Evolutionary conservation across 306 rosid species (phyloP), one percentile per base, ranked within the genome.

Genomic region (Rosa lucieae): DNA sequence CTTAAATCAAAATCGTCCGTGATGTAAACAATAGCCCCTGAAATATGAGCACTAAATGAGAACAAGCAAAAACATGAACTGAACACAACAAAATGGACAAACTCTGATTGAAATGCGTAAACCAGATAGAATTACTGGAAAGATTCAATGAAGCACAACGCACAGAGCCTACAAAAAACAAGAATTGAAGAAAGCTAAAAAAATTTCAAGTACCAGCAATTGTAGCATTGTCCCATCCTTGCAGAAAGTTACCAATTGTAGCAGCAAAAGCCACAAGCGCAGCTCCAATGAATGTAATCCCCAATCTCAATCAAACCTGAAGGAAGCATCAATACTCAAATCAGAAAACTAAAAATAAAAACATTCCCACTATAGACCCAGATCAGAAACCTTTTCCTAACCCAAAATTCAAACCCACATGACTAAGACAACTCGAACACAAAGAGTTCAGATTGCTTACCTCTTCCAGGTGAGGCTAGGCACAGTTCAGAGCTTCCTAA

Each of bases 211-310:
- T 88, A 93, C 98, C 98, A 37, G 98, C 98, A 81, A 93, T 93
- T 80, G 94, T 87, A 75, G 98, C 98, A 85, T 93, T 93, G 84
- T 93, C 98, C 98, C 98, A 91, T 83, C 98, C 98, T 75, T 93
- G 97, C 21, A 93, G 91, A 55, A 93, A 85, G 86, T 91, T 93
- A 3, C 98, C 98, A 58, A 93, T 82, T 74, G 98, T 80, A 72
- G 98, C 98, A 14, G 97, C 98, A 76, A 91, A 77, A 82, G 97
- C 97, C 68, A 93, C 98, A 11, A 93, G 73, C 17, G 78, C 90
- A 11, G 93, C 94, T 63, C 97, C 94, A 48, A 82, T 39, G 44
- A 75, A 42, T 58, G 63, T 51, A 48, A 39, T 65, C 32, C 63
- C 66, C 82, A 66, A 20, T 47, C 61, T 23, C 58, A 74, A 82